A percentile compares a stretch with the other conserved stretches of the same genome.
Evolutionary conservation across 345 rosid genomes (phyloP).

Genomic region (Punica granatum): DNA sequence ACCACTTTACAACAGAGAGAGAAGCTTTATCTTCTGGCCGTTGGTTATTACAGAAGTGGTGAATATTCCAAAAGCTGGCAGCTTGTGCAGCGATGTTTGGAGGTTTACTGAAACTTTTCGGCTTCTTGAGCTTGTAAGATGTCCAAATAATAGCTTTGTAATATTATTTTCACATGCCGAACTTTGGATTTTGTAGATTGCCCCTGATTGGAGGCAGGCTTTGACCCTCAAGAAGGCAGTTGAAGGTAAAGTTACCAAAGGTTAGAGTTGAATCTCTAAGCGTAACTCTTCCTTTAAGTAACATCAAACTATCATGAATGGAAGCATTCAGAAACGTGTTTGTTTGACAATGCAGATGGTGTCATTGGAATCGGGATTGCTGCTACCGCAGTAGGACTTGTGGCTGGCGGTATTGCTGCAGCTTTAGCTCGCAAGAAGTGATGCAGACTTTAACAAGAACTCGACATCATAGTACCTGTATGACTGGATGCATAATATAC

Average conservation of each 20-base stretch:
- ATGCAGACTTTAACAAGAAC: constrained; percentile 9
- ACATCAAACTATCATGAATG: constrained; percentile 19
- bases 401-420: constrained; percentile 72
- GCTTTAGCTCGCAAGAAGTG: constrained; percentile 56
- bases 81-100: constrained; percentile 56
- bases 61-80: constrained; percentile 70
- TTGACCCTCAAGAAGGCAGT: constrained; percentile 45
- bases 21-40: constrained; percentile 78
- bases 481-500: not conserved
- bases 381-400: constrained; percentile 63
- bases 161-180: not conserved
- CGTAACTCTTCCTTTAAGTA: not conserved
- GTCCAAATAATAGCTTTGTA: not conserved
- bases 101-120: constrained; percentile 27
- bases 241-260: constrained; percentile 57
- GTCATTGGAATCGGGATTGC: constrained; percentile 80
- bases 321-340: constrained; percentile 21
- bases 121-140: not conserved
- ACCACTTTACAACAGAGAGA: constrained; percentile 44
- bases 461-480: not conserved
- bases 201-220: constrained; percentile 82
- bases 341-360: constrained; percentile 46
- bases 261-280: constrained; percentile 16
- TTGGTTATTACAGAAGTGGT: constrained; percentile 67
- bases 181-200: constrained; percentile 32